Evolutionary conservation across 331 rosid species (phyloP), one percentile per base, ranked within the genome.

Genomic region (Stylosanthes scabra): DNA sequence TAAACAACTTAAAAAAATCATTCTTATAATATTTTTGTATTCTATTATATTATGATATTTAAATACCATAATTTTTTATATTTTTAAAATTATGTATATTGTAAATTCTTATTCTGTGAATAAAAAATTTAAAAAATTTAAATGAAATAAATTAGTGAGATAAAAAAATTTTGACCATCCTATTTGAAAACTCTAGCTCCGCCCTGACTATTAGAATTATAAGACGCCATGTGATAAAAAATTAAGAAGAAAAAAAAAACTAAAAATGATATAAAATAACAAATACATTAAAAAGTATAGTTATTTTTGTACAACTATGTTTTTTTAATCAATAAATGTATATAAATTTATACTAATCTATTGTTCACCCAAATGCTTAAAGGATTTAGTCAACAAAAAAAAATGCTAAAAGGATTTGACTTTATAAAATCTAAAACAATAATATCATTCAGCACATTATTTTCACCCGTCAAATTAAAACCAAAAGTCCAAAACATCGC

Each of bases 391-490:
- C n/a, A n/a, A n/a, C n/a, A n/a, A n/a, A n/a, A n/a, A n/a, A n/a
- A n/a, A n/a, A n/a, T n/a, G n/a, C n/a, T 51, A 63, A 29, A 45
- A 65, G 13, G 12, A 65, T 27, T 45, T 46, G 27, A 46, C 42
- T 46, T 2, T 64, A 8, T 10, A 65, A 65, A 9, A 12, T 16
- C 3, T 39, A 12, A 66, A 5, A 12, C 29, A 49, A 49, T 31
- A 28, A 47, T 52, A 4, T 13, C 51, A 46, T 5, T n/a, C 51
- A 46, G 51, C 34, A 9, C 31, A 13, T 47, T 51, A 34, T 29
- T 51, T 67, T 51, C 72, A 14, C 9, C 51, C 29, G 46, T 67
- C 47, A 49, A 67, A 50, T 67, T 31, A 49, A 67, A 50, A 31
- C n/a, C n/a, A n/a, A n/a, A n/a, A n/a, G n/a, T n/a, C 29, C 47